These are phyloP conservation scores for Talaromyces islandicus DNA, from an alignment of 2,329 filamentous ascomycete species.

Conservation along the genomic window DNA sequence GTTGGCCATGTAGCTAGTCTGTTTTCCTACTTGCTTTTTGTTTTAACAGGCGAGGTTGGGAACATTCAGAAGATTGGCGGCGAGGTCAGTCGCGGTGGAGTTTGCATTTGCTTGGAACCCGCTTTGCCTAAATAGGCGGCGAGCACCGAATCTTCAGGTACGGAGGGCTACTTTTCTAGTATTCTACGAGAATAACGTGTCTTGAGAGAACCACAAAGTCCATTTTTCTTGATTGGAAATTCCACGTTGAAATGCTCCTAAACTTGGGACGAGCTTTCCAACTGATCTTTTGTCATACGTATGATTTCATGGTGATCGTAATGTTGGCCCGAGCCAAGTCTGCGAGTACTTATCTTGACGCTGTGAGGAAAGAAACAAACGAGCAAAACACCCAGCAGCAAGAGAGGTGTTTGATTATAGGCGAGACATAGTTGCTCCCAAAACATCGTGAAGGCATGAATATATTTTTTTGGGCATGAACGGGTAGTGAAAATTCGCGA, in stretches of 20 bases:
- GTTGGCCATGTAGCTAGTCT: background rate
- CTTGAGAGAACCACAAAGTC: background rate
- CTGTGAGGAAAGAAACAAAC: conserved; percentile 8
- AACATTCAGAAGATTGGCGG: background rate
- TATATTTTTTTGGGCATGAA: conserved; percentile 9
- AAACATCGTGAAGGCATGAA: conserved; percentile 11
- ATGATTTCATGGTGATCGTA: conserved; percentile 27
- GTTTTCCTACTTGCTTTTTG: background rate
- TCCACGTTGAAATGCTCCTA: conserved; percentile 4
- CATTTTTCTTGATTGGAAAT: conserved; percentile 11
- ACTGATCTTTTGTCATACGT: conserved; percentile 24
- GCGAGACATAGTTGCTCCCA: background rate
- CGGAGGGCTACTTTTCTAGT: background rate
- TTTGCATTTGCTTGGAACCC: conserved; percentile 1
- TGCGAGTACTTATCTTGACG: conserved; percentile 16
- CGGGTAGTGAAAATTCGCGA: conserved; percentile 1
- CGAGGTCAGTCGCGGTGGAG: background rate
- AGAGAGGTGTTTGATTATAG: background rate
- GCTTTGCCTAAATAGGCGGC: conserved; percentile 10
- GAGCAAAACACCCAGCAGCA: conserved; percentile 6
- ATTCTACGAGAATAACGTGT: background rate
- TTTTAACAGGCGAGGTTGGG: background rate
- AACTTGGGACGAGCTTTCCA: conserved; percentile 2
- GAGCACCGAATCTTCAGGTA: background rate
- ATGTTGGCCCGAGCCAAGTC: conserved; percentile 27